Conservation (phyloP, 345 rosid species). For the Citrus australasica region DNA sequence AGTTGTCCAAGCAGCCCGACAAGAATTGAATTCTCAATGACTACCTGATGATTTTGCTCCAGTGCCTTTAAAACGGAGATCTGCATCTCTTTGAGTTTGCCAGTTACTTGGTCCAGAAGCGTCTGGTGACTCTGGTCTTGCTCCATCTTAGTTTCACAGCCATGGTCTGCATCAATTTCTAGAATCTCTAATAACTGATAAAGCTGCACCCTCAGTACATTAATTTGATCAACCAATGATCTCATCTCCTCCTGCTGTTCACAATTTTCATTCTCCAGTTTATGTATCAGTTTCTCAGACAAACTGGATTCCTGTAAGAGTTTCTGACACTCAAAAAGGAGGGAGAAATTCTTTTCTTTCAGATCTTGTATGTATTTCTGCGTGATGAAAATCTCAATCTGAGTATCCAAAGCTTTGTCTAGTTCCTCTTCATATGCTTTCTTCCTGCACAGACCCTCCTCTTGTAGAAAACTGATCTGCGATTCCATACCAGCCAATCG, state of each 20-base stretch:
- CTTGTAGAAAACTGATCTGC: slow-evolving; percentile 49
- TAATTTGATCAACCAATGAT: slow-evolving; percentile 48
- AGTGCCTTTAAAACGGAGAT: slow-evolving; percentile 38
- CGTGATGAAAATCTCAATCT: slow-evolving; percentile 67
- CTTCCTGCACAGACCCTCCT: slow-evolving; percentile 51
- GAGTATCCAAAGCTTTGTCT: slow-evolving; percentile 52
- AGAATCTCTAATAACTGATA: slow-evolving; percentile 48
- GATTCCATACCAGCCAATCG: slow-evolving; percentile 52
- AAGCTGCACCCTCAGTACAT: slow-evolving; percentile 50
- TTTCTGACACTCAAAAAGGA: slow-evolving; percentile 49
- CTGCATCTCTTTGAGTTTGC: slow-evolving; percentile 55
- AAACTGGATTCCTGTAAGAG: slow-evolving; percentile 51
- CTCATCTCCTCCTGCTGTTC: slow-evolving; percentile 52
- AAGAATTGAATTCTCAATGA: slow-evolving; percentile 60
- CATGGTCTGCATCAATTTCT: slow-evolving; percentile 32
- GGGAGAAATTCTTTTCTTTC: slow-evolving; percentile 55
- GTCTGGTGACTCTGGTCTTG: slow-evolving; percentile 30
- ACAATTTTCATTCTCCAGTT: slow-evolving; percentile 49
- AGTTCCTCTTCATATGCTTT: slow-evolving; percentile 64
- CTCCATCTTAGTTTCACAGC: slow-evolving; percentile 32
- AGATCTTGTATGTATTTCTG: slow-evolving; percentile 59
- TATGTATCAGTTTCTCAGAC: slow-evolving; percentile 56
- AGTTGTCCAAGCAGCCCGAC: slow-evolving; percentile 57
- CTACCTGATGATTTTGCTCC: slow-evolving; percentile 54
- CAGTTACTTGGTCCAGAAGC: slow-evolving; percentile 32